phyloP scores from a whole-genome alignment of 108 stramenopile genomes.

The Nitzschia putrida region DNA sequence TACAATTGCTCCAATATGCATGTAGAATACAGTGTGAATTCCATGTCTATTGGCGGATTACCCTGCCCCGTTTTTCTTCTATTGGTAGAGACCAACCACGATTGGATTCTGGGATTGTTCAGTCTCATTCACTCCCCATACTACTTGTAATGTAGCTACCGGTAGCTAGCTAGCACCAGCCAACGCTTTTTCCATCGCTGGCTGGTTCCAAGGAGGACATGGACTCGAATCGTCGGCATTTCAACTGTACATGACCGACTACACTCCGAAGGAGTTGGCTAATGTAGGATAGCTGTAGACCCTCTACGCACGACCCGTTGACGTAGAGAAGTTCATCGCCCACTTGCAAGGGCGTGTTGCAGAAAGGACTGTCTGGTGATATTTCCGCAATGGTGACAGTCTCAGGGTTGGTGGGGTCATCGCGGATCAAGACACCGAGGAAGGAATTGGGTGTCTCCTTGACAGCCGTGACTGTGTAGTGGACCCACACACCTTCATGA shows the following conservation, averaged over 20 bases:
- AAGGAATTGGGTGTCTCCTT: no score
- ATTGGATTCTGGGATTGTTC: no score
- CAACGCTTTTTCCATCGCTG: neutral
- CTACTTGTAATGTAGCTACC: no score
- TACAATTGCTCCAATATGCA: no score
- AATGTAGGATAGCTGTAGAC: constrained; percentile 5
- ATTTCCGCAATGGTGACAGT: constrained; percentile 3
- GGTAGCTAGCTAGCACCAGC: neutral
- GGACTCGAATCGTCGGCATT: neutral
- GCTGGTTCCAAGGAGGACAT: neutral
- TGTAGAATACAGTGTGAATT: no score
- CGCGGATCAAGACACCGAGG: no score
- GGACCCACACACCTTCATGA: no score
- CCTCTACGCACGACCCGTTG: neutral
- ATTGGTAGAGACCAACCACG: neutral
- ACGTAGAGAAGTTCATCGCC: constrained; percentile 6
- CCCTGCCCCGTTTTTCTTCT: no score
- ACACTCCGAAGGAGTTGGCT: neutral
- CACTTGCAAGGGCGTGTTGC: neutral
- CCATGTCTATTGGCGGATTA: no score
- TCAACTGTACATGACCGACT: constrained; percentile 3
- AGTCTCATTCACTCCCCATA: no score
- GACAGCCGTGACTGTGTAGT: no score
- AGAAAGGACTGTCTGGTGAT: constrained; percentile 7
- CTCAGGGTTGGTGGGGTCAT: neutral